phyloP scores from a whole-genome alignment of 768 basidiomycete genomes.

The Clathrus columnatus region DNA sequence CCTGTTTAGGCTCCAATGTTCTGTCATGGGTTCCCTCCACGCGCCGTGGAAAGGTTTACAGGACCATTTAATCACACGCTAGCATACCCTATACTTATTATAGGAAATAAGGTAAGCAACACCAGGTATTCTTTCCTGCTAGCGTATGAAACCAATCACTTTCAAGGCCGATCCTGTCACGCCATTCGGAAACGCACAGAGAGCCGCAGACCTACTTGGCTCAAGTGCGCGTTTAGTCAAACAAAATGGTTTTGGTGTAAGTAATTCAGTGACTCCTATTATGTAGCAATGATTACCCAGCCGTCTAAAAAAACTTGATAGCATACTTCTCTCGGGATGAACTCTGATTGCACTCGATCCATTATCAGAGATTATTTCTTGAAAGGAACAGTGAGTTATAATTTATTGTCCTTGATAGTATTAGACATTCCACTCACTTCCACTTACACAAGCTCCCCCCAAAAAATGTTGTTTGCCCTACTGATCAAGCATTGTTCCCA shows the following conservation, averaged over 20 bases:
- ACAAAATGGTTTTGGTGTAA: conserved; percentile 22
- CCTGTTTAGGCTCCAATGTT: conserved; percentile 14
- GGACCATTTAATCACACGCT: conserved; percentile 17
- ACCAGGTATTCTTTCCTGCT: conserved; percentile 5
- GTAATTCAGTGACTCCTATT: conserved; percentile 3
- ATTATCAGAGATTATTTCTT: conserved; percentile 3
- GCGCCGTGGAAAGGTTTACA: conserved; percentile 12
- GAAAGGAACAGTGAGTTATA: neutral
- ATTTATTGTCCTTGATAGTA: neutral
- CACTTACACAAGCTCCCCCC: neutral
- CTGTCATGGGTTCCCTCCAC: conserved; percentile 17
- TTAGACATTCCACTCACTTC: no score
- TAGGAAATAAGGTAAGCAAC: conserved; percentile 14
- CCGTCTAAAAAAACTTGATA: neutral
- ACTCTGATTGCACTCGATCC: conserved; percentile 3
- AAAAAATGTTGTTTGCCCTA: neutral
- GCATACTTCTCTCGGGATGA: conserved; percentile 1
- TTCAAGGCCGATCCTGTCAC: conserved; percentile 19
- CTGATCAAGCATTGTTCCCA: conserved; percentile 2
- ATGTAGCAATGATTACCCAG: neutral
- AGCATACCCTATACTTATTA: conserved; percentile 12
- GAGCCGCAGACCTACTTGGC: conserved; percentile 16
- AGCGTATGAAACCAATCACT: neutral
- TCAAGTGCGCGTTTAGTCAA: conserved; percentile 20
- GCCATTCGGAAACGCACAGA: conserved; percentile 19